Conservation (phyloP, 2,329 filamentous ascomycete species). For the Diaporthe vexans region DNA sequence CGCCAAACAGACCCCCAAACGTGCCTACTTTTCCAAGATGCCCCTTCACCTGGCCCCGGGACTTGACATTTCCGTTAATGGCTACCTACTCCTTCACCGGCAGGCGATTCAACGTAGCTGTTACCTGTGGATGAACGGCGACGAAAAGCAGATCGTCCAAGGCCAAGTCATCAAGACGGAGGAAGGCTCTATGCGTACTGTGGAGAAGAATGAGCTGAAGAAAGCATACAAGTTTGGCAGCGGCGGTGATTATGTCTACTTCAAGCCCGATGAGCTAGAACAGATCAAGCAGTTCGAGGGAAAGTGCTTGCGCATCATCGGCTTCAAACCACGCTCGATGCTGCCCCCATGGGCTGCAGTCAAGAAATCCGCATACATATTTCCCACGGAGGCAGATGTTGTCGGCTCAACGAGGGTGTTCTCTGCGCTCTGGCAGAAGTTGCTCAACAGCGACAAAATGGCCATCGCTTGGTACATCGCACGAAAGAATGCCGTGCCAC, state of each 20-base stretch:
- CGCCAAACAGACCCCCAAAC: slow-evolving; percentile 87
- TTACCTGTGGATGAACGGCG: slow-evolving; percentile 84
- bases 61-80: slow-evolving; percentile 90
- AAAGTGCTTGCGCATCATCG: slow-evolving; percentile 88
- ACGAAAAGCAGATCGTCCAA: slow-evolving; percentile 83
- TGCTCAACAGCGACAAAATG: slow-evolving; percentile 83
- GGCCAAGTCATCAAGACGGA: slow-evolving; percentile 82
- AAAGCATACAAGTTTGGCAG: slow-evolving; percentile 98
- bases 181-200: slow-evolving; percentile 80
- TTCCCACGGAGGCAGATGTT: slow-evolving; percentile 90
- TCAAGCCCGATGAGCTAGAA: slow-evolving; percentile 86
- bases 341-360: slow-evolving; percentile 88
- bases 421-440: slow-evolving; percentile 88
- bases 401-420: slow-evolving; percentile 95
- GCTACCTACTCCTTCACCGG: slow-evolving; percentile 89
- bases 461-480: slow-evolving; percentile 92
- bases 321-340: slow-evolving; percentile 86
- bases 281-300: slow-evolving; percentile 82
- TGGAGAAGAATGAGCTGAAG: slow-evolving; percentile 85
- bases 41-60: slow-evolving; percentile 88
- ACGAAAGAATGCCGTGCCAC: slow-evolving; percentile 83
- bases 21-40: slow-evolving; percentile 89
- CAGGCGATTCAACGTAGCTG: slow-evolving; percentile 86
- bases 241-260: slow-evolving; percentile 89
- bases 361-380: slow-evolving; percentile 91